Conservation (phyloP, 192 early-diverging fungal genomes). For the Phycomyces blakesleeanus region DNA sequence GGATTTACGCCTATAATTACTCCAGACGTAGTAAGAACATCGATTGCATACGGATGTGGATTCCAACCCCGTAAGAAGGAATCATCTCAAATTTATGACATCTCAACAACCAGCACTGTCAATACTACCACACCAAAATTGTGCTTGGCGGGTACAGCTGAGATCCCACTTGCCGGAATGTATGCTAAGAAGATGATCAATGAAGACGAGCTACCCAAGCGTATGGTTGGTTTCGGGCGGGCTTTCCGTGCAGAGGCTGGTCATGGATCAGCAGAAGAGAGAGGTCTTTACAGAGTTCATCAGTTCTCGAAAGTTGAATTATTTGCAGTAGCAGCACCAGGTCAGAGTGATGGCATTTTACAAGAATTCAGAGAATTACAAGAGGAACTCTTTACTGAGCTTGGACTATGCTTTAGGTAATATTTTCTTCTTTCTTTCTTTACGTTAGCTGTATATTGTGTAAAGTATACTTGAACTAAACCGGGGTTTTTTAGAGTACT, state of each 20-base stretch:
- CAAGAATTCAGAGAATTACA: conserved; percentile 74
- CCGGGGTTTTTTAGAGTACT: conserved; percentile 50
- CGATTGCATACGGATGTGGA: conserved; percentile 82
- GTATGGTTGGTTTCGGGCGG: conserved; percentile 75
- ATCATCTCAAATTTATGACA: conserved; percentile 86
- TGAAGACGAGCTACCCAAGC: conserved; percentile 59
- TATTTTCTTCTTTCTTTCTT: neutral
- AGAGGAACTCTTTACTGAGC: conserved; percentile 64
- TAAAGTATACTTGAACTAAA: too few species aligned
- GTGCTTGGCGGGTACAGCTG: conserved; percentile 83
- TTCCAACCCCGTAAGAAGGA: conserved; percentile 77
- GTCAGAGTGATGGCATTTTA: conserved; percentile 63
- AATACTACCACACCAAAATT: conserved; percentile 50
- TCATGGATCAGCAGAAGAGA: conserved; percentile 75
- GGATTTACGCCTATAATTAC: conserved; percentile 79
- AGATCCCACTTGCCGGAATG: conserved; percentile 89
- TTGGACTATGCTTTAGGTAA: conserved; percentile 76
- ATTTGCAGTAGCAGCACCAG: conserved; percentile 67
- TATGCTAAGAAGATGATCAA: conserved; percentile 63
- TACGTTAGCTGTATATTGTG: too few species aligned
- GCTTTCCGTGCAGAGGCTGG: conserved; percentile 92
- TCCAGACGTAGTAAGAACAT: conserved; percentile 79
- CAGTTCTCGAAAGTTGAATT: conserved; percentile 95
- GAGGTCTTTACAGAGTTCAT: conserved; percentile 89
- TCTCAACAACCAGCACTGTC: conserved; percentile 37